Base-by-base conservation (phyloP, 2,329 filamentous ascomycete genomes). In the Coniochaeta sp. region DNA sequence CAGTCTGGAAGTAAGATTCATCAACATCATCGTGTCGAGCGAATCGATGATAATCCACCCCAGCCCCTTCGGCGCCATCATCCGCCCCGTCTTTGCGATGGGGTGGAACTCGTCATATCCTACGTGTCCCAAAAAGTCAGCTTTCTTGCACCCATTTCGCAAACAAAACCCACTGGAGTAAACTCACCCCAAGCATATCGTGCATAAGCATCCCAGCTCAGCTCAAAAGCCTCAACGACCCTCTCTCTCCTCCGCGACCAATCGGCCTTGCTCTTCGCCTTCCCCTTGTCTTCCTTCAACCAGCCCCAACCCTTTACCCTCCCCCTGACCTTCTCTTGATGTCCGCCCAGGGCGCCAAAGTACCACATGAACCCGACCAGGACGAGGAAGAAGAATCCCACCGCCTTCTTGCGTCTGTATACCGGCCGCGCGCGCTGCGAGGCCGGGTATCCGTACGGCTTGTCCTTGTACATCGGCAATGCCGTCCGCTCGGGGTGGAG, bases 41-140 rank as follows among this genome's bases (percentile, higher is more conserved):
- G 93, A 87, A 76, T 99, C 95, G 60, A 99, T 89, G 63, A 99
- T 97, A 69, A 98, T 98, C 95, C 96, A 99, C 32, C 95, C 95
- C 75, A 99, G 82, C 28, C 93, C 95, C 63, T 91, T 87, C 3
- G 89, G 82, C 7, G 91, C 87, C 93, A 99, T 98, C 68, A 95
- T 87, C 58, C 80, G 81, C 57, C 91, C 90, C 19, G 77, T 85
- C 72, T 95, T 95, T 6, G 89, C 86, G 30, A 93, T 76, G 1
- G 95, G 95, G 67, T 91, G 86, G 72, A 90, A 99, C 73, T 95
- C 88, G 72, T 99, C 95, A 68, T 88, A 88, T 36, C 91, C 86
- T 89, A 61, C 14, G 32, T 32, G 3, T 66, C 62, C 55, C 38
- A 58, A 42, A 40, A 59, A 59, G 65, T 74, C 61, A 77, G 70